Conservation (phyloP, 164 flowering plant genomes). For the Saururus chinensis region DNA sequence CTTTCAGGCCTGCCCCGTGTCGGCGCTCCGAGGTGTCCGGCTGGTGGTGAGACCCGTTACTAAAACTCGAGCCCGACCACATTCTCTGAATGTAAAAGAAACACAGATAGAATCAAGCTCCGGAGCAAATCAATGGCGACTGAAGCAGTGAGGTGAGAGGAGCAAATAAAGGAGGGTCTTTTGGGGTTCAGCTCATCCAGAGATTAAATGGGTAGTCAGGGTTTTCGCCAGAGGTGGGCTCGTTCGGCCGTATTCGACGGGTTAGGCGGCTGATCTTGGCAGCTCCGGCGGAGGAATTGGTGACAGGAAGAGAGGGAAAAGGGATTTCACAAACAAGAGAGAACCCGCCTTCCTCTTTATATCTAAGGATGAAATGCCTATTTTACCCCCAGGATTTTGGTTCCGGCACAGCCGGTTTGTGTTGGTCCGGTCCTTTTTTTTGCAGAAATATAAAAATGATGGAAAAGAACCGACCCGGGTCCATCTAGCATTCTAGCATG, state of each 20-base stretch:
- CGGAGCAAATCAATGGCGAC: neutral
- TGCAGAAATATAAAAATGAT: too few relatives aligned
- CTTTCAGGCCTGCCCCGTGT: constrained; percentile 8
- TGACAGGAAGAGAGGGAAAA: neutral
- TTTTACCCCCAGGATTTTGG: too few relatives aligned
- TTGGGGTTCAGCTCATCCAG: neutral
- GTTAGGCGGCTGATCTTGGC: neutral
- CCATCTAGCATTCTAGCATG: too few relatives aligned
- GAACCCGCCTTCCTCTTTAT: too few relatives aligned
- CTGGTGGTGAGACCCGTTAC: neutral
- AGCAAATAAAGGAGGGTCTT: neutral
- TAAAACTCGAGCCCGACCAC: neutral
- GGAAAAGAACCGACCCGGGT: too few relatives aligned
- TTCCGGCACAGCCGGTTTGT: too few relatives aligned
- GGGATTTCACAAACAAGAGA: neutral
- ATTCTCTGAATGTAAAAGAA: neutral
- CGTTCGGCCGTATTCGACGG: neutral
- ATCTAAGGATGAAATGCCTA: too few relatives aligned
- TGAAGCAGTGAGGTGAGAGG: too few relatives aligned
- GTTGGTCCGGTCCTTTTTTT: too few relatives aligned
- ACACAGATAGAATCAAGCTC: neutral
- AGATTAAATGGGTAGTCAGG: neutral
- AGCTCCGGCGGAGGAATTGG: neutral
- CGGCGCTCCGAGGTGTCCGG: neutral
- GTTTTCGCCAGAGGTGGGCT: neutral